Percentiles rank a stretch among this genome's conserved stretches.
phyloP scores from a whole-genome alignment of 2,329 filamentous ascomycete genomes.

The Emericellopsis atlantica region DNA sequence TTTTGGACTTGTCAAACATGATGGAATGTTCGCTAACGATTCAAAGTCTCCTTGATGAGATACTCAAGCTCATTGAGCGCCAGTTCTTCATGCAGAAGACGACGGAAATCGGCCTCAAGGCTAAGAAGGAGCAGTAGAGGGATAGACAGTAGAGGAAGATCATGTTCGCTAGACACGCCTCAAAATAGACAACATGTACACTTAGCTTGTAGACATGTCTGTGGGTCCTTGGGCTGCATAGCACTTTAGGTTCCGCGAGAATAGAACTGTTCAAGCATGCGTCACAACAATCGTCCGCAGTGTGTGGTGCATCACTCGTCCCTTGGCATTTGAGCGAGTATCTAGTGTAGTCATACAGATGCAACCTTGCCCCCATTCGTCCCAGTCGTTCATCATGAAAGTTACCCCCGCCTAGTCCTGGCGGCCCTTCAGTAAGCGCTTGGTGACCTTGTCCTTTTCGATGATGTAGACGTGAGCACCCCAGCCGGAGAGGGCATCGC shows the following conservation, averaged over 20 bases:
- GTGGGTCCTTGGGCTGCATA: not conserved
- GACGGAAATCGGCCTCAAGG: slow-evolving; percentile 20
- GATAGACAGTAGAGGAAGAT: slow-evolving; percentile 5
- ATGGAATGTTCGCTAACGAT: slow-evolving; percentile 9
- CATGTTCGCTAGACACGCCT: not conserved
- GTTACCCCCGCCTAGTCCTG: slow-evolving; percentile 54
- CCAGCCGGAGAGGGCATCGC: slow-evolving; percentile 95
- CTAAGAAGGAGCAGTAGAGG: slow-evolving; percentile 41
- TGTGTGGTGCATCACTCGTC: not conserved
- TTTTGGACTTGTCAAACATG: slow-evolving; percentile 9
- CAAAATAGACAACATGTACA: not conserved
- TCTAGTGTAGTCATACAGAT: slow-evolving; percentile 7
- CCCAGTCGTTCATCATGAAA: not conserved
- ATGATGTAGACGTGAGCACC: slow-evolving; percentile 98
- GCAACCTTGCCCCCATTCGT: not conserved
- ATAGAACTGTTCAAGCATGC: too few species aligned
- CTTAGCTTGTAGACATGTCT: not conserved
- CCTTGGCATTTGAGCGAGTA: slow-evolving; percentile 9
- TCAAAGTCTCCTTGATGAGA: slow-evolving; percentile 64
- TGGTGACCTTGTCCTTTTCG: slow-evolving; percentile 99
- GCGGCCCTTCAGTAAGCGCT: slow-evolving; percentile 93
- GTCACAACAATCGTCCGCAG: too few species aligned
- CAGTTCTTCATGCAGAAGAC: slow-evolving; percentile 46
- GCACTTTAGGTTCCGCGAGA: not conserved
- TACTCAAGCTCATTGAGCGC: slow-evolving; percentile 68